Evolutionary conservation across 106 monocot genomes (phyloP), one percentile per base, ranked within the genome.

Genomic region (Vanilla planifolia): DNA sequence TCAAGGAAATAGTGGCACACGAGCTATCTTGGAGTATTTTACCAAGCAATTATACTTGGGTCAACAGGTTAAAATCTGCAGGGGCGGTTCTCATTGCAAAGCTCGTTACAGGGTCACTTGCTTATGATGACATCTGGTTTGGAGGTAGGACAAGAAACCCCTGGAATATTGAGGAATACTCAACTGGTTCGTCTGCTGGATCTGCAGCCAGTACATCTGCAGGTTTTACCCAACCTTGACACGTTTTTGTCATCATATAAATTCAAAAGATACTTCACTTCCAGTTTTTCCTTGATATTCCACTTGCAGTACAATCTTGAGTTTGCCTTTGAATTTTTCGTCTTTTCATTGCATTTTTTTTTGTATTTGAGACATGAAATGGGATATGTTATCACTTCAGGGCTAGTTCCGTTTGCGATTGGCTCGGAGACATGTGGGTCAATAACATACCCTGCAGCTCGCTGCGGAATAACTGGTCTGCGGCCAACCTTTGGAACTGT

Each of bases 101-200:
- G 65, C 83, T 89, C 52, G 94, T 83, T 23, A 52, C 94, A 27
- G 94, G 94, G 43, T 95, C 94, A 21, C 70, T 95, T n/a, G 94
- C 94, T 63, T 95, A 95, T 73, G 94, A 95, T 78, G 89, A 89
- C 56, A 95, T 95, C 19, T 95, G 94, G 94, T 95, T 89, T 71
- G 89, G 86, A 0, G 94, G 94, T 30, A 95, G 89, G 66, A 95
- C 94, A 0, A 39, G 89, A 67, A 95, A 95, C 60, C 94, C 94
- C n/a, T 95, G 94, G 89, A 95, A 95, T 43, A 69, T 95, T 52
- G 64, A 76, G 32, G 89, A 89, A 50, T 89, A 80, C 59, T 86
- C 89, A 16, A 95, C 94, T 55, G 94, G 94, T 43, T 95, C 94
- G 32, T 95, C 94, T n/a, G 85, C 94, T 17, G 94, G 94, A 33